Evolutionary conservation across 257 asterid genomes (phyloP).

Genomic region (Solanum piurae): DNA sequence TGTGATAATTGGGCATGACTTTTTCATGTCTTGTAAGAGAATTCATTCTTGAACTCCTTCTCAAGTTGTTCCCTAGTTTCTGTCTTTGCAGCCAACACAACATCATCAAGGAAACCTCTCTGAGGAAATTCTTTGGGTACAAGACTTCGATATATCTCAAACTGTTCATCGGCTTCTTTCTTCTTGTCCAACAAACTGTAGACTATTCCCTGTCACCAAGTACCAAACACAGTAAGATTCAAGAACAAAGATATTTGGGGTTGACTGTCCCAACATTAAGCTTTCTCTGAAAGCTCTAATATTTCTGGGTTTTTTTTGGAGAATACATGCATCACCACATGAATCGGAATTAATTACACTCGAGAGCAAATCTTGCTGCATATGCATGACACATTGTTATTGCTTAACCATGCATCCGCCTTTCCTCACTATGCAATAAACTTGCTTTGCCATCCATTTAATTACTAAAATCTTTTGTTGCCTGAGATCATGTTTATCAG

Average conservation of each 20-base stretch:
- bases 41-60: conserved; percentile 37
- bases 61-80: conserved; percentile 48
- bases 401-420: background rate
- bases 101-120: conserved; percentile 74
- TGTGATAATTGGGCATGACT: background rate
- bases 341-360: background rate
- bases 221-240: background rate
- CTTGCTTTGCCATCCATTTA: background rate
- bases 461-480: background rate
- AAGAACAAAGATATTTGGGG: background rate
- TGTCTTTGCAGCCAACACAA: conserved; percentile 65
- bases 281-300: background rate
- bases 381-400: background rate
- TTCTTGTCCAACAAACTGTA: conserved; percentile 65
- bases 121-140: conserved; percentile 84
- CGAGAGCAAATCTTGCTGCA: background rate
- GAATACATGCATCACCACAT: background rate
- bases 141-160: conserved; percentile 64
- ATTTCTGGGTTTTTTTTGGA: background rate
- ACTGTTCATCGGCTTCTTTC: conserved; percentile 59
- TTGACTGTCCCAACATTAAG: background rate
- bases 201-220: conserved; percentile 57
- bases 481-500: background rate
- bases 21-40: background rate
- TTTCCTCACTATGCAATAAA: background rate